Percentiles rank a stretch among this genome's conserved stretches.
These are phyloP conservation scores for Medicago lupulina DNA, from an alignment of 306 rosid genomes.

Conservation along the genomic window DNA sequence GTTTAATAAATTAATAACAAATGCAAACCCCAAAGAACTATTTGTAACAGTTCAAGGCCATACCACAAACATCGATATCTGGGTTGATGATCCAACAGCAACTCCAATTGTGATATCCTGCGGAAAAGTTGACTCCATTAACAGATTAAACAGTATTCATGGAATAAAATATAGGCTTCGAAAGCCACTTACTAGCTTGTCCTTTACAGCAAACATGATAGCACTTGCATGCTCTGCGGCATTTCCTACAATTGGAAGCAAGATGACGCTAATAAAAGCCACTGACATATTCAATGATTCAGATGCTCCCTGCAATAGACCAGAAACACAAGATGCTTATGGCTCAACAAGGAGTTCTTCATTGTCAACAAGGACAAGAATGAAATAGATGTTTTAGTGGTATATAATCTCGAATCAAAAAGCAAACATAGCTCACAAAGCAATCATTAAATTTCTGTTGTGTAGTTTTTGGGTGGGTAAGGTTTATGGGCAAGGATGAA, in stretches of 20 bases:
- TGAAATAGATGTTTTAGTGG: background rate
- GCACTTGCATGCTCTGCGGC: conserved; percentile 85
- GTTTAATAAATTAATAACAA: conserved; percentile 10
- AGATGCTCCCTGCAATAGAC: conserved; percentile 83
- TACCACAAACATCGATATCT: conserved; percentile 97
- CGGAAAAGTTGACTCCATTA: conserved; percentile 44
- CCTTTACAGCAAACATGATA: conserved; percentile 94
- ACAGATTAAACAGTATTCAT: conserved; percentile 31
- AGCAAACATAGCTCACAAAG: conserved; percentile 17
- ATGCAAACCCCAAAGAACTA: conserved; percentile 17
- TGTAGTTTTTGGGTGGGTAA: background rate
- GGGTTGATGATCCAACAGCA: conserved; percentile 93
- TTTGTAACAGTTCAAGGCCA: conserved; percentile 46
- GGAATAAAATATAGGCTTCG: conserved; percentile 32
- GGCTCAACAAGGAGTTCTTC: conserved; percentile 18
- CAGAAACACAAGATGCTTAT: conserved; percentile 30
- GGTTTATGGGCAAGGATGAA: background rate
- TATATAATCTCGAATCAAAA: conserved; percentile 31
- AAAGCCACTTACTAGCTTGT: conserved; percentile 84
- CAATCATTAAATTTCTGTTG: conserved; percentile 20
- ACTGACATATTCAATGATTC: conserved; percentile 75
- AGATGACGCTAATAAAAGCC: conserved; percentile 89
- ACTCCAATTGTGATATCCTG: conserved; percentile 95
- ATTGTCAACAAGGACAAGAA: conserved; percentile 3
- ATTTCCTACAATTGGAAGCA: conserved; percentile 87